phyloP scores from a whole-genome alignment of 176 grass and related monocot genomes.

The Zizania latifolia region DNA sequence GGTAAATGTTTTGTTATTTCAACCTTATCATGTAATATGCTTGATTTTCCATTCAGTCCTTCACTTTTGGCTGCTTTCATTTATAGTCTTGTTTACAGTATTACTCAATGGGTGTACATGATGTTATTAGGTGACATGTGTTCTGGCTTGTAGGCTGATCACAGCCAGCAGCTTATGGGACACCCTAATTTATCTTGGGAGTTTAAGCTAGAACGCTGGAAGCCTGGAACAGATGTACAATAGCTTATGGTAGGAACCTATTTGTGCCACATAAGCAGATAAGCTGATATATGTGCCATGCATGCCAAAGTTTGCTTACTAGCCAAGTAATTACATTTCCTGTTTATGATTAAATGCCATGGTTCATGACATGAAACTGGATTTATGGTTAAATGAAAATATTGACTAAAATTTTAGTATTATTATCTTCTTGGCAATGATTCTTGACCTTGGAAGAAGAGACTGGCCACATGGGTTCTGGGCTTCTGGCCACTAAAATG shows the following conservation, averaged over 20 bases:
- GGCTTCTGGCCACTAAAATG: not conserved
- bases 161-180: not conserved
- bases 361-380: not conserved
- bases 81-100: not conserved
- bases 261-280: not conserved
- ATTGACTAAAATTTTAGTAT: not conserved
- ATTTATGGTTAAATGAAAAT: not conserved
- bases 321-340: not conserved
- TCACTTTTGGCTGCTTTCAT: conserved; percentile 6
- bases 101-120: not conserved
- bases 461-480: not conserved
- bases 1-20: conserved; percentile 32
- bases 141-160: not conserved
- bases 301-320: not conserved
- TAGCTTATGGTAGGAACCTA: not conserved
- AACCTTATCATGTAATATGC: not conserved
- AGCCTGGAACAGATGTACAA: not conserved
- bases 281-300: not conserved
- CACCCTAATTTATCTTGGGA: not conserved
- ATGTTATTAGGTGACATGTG: not conserved
- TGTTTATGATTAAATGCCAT: conserved; percentile 13
- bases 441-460: conserved; percentile 4
- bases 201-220: not conserved
- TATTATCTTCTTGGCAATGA: not conserved
- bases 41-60: conserved; percentile 6